These are phyloP conservation scores for Fusarium neocosmosporiellum DNA, from an alignment of 2,329 filamentous ascomycete species.

Conservation along the genomic window DNA sequence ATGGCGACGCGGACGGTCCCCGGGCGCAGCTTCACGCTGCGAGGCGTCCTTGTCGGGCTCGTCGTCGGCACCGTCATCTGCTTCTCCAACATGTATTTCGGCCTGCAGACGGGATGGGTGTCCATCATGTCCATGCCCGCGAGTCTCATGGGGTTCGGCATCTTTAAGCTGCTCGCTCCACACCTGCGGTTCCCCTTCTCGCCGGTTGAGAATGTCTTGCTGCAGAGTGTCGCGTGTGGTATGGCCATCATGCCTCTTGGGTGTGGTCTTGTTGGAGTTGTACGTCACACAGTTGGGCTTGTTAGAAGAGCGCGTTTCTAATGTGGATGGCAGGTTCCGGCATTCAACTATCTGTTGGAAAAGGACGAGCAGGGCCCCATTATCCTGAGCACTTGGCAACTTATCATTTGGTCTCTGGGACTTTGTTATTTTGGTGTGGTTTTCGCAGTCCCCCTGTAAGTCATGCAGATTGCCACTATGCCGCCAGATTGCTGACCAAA, in stretches of 20 bases:
- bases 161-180: conserved; percentile 83
- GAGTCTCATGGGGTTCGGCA: conserved; percentile 91
- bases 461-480: not conserved
- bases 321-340: conserved; percentile 71
- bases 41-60: conserved; percentile 83
- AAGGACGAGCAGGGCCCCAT: conserved; percentile 83
- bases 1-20: conserved; percentile 45
- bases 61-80: conserved; percentile 90
- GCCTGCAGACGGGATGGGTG: conserved; percentile 82
- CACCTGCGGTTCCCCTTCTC: conserved; percentile 85
- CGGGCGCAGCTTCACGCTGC: conserved; percentile 82
- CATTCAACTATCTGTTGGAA: conserved; percentile 86
- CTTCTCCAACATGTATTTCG: conserved; percentile 99
- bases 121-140: conserved; percentile 97
- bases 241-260: conserved; percentile 98
- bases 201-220: conserved; percentile 94
- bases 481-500: conserved; percentile 4
- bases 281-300: conserved; percentile 47
- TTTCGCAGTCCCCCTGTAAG: conserved; percentile 86
- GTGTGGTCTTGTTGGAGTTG: conserved; percentile 93
- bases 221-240: conserved; percentile 94
- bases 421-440: conserved; percentile 97
- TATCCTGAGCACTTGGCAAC: conserved; percentile 76
- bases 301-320: not conserved
- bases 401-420: conserved; percentile 91